These are phyloP conservation scores for Phytophthora kernoviae DNA, from an alignment of 352 stramenopile species.

Conservation along the genomic window DNA sequence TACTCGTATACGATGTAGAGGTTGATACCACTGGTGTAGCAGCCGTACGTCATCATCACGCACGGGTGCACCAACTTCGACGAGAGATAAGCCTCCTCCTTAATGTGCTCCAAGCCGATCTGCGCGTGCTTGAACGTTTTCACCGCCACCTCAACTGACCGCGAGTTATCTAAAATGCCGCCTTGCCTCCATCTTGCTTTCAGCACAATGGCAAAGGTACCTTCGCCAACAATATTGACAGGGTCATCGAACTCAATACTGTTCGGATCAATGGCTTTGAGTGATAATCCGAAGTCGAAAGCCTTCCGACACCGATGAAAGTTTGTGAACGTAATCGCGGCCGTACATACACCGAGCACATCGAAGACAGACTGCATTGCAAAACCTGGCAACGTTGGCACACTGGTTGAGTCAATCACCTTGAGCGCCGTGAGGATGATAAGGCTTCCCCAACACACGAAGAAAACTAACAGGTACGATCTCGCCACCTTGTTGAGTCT, in stretches of 20 bases:
- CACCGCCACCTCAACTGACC: slow-evolving; percentile 73
- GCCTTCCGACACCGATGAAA: slow-evolving; percentile 72
- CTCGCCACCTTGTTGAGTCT: slow-evolving; percentile 69
- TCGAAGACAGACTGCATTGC: slow-evolving; percentile 74
- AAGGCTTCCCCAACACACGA: slow-evolving; percentile 76
- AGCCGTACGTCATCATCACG: slow-evolving; percentile 87
- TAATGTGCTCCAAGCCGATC: slow-evolving; percentile 78
- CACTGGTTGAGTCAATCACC: slow-evolving; percentile 28
- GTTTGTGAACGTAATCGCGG: slow-evolving; percentile 75
- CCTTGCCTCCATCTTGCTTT: slow-evolving; percentile 76
- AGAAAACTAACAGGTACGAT: slow-evolving; percentile 75
- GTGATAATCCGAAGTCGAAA: slow-evolving; percentile 79
- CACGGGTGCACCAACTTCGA: slow-evolving; percentile 80
- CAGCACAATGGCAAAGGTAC: slow-evolving; percentile 78
- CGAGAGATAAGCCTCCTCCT: slow-evolving; percentile 82
- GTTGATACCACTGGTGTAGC: slow-evolving; percentile 79
- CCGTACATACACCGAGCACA: slow-evolving; percentile 64
- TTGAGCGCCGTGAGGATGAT: slow-evolving; percentile 66
- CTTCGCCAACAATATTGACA: slow-evolving; percentile 80
- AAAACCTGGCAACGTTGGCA: slow-evolving; percentile 43
- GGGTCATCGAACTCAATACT: slow-evolving; percentile 84
- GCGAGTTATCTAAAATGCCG: slow-evolving; percentile 40
- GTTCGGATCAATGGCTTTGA: slow-evolving; percentile 79
- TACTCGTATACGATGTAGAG: slow-evolving; percentile 87
- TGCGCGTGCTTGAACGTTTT: slow-evolving; percentile 85